Percentiles rank a stretch among this genome's conserved stretches.
phyloP scores from a whole-genome alignment of 345 rosid genomes.

The Dovyalis caffra region DNA sequence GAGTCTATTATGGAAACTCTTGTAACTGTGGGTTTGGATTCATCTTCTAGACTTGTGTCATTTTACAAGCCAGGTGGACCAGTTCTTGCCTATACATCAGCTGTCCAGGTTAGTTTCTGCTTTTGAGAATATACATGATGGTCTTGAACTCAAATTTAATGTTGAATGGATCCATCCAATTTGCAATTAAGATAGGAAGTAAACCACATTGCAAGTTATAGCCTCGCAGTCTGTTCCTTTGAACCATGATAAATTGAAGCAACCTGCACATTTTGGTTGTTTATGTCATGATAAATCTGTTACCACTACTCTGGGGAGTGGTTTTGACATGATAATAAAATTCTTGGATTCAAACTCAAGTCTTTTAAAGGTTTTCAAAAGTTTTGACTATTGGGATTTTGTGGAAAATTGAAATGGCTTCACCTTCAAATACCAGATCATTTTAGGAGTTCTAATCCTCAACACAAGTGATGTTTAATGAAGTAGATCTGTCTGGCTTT shows the following conservation, averaged over 20 bases:
- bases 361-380: neutral
- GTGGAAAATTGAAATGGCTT: neutral
- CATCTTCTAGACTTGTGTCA: slow-evolving; percentile 64
- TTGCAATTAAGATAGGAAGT: neutral
- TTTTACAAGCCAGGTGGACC: slow-evolving; percentile 83
- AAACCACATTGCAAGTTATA: neutral
- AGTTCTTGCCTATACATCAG: slow-evolving; percentile 58
- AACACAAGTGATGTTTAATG: neutral
- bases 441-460: neutral
- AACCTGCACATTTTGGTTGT: neutral
- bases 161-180: neutral
- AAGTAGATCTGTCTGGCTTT: neutral
- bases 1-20: slow-evolving; percentile 82
- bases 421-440: neutral
- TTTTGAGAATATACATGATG: neutral
- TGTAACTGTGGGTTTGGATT: slow-evolving; percentile 68
- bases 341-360: slow-evolving; percentile 3
- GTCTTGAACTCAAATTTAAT: neutral
- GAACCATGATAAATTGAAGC: neutral
- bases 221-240: neutral
- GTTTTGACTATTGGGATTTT: neutral
- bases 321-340: neutral
- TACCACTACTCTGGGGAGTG: neutral
- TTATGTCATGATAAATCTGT: neutral
- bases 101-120: slow-evolving; percentile 55